Evolutionary conservation across 225 moss, liverwort and hornwort species (phyloP), one percentile per base, ranked within the genome.

Genomic region (Neckera pumila): DNA sequence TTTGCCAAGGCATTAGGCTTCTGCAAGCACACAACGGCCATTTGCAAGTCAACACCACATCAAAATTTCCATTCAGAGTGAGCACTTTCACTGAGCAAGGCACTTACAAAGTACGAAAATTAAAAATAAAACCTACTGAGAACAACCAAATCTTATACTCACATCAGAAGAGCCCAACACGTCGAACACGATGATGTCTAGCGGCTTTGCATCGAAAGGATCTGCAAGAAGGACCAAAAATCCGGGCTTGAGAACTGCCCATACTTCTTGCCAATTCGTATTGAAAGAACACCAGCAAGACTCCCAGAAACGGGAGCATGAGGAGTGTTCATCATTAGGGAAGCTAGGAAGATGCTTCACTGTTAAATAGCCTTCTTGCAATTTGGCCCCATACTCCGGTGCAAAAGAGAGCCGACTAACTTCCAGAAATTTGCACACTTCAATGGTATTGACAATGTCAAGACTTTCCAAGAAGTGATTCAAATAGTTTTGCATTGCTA

Each of bases 401-500:
- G 91, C 76, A 73, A 93, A 93, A 36, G 93, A 93, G 79, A 93
- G 92, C 18, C 87, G 87, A 66, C 91, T 91, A 36, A 93, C 93
- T 89, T 93, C 92, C 85, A 93, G 57, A 89, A 93, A 93, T 66
- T 90, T 90, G 92, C 90, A 93, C 28, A 93, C 92, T 78, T 93
- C 93, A 85, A 67, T 34, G 28, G 90, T 86, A 51, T 93, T 93
- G 64, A 93, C 93, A 76, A 89, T 93, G 66, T 92, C 91, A 67
- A 93, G 87, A 57, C 89, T 93, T 87, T 91, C 90, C 64, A 93
- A 78, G n/a, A 93, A 92, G 70, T 92, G 93, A 61, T 90, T 93
- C 82, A 93, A 89, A 76, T 93, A 93, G 76, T 93, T 93, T 56
- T 93, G 92, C 91, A 93, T 93, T 31, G 93, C 89, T 61, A 82